Evolutionary conservation across 1,284 basidiomycete species (phyloP).

Genomic region (Fomitiporia mediterranea): DNA sequence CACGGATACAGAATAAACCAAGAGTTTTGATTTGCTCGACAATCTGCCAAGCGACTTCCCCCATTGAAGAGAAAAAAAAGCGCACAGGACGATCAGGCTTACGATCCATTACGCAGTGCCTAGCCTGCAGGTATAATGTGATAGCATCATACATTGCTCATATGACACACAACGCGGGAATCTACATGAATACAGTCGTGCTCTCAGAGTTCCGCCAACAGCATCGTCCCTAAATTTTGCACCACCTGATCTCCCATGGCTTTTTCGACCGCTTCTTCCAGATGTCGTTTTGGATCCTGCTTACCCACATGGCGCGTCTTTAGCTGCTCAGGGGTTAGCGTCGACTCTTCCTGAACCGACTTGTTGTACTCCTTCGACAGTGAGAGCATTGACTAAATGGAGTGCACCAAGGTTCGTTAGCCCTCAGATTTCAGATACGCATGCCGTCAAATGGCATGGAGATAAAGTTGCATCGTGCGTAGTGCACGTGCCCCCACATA

Average conservation of each 20-base stretch:
- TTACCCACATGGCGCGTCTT: constrained; percentile 97
- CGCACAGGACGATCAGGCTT: no score
- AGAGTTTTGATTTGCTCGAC: background rate
- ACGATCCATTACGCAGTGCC: background rate
- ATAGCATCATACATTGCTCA: constrained; percentile 11
- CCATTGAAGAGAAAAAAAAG: background rate
- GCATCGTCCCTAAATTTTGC: constrained; percentile 89
- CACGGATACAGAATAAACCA: background rate
- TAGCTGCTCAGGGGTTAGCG: constrained; percentile 82
- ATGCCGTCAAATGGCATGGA: background rate
- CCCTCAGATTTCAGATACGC: constrained; percentile 9
- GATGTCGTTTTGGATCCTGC: constrained; percentile 94
- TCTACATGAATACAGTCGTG: background rate
- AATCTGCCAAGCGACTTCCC: background rate
- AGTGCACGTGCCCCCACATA: constrained; percentile 32
- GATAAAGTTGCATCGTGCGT: background rate
- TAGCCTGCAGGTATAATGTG: constrained; percentile 1
- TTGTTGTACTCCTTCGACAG: constrained; percentile 93
- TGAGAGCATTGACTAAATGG: constrained; percentile 82
- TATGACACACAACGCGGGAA: constrained; percentile 6
- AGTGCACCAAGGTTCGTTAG: background rate
- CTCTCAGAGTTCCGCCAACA: constrained; percentile 74
- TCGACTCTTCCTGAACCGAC: constrained; percentile 94
- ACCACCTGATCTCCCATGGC: constrained; percentile 96
- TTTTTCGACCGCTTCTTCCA: constrained; percentile 95